These are phyloP conservation scores for Carex littledalei DNA, from an alignment of 176 grass and related monocot species.

Conservation along the genomic window DNA sequence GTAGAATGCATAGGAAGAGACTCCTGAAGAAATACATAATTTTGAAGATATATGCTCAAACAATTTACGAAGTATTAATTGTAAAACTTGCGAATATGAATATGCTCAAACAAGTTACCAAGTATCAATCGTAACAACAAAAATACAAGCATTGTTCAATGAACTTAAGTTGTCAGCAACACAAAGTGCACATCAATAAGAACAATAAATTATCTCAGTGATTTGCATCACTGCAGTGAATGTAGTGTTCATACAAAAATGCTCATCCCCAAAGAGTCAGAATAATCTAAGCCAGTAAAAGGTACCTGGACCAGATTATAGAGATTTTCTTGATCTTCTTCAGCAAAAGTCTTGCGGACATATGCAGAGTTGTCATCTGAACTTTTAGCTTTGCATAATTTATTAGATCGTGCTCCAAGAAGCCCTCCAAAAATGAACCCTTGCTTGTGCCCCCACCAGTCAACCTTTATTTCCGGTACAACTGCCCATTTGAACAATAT, in stretches of 20 bases:
- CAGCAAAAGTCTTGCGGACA: conserved; percentile 59
- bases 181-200: not conserved
- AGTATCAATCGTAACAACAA: not conserved
- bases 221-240: not conserved
- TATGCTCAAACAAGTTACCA: not conserved
- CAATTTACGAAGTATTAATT: not conserved
- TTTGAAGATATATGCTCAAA: not conserved
- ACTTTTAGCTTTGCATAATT: conserved; percentile 40
- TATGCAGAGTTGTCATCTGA: conserved; percentile 19
- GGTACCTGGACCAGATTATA: conserved; percentile 96
- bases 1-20: not conserved
- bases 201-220: not conserved
- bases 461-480: conserved; percentile 23
- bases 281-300: not conserved
- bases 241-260: not conserved
- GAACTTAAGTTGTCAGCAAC: not conserved
- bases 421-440: conserved; percentile 76
- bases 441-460: conserved; percentile 92
- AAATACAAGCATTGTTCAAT: not conserved
- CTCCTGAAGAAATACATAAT: not conserved
- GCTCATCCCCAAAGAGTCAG: not conserved
- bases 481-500: not conserved
- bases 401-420: conserved; percentile 61
- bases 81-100: not conserved
- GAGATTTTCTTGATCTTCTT: conserved; percentile 97